Conservation (phyloP, 352 stramenopile genomes). For the Phytophthora pini region DNA sequence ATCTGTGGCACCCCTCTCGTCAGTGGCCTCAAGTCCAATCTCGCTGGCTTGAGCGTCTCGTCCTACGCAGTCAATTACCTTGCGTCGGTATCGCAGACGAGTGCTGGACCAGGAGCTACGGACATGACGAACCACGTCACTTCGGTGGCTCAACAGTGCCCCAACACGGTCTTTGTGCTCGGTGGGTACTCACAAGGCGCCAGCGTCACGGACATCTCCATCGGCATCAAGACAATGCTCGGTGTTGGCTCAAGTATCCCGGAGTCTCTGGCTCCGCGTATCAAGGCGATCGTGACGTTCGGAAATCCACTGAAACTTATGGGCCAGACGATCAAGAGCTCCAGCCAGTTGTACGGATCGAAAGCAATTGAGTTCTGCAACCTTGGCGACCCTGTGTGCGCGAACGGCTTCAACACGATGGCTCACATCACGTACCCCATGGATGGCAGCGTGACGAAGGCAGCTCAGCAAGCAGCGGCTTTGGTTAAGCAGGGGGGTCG, state of each 20-base stretch:
- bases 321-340: constrained; percentile 28
- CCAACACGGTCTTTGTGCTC: constrained; percentile 31
- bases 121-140: constrained; percentile 40
- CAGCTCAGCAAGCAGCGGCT: constrained; percentile 17
- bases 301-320: constrained; percentile 35
- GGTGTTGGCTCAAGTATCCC: constrained; percentile 23
- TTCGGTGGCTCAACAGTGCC: constrained; percentile 23
- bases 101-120: constrained; percentile 30
- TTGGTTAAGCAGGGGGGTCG: constrained; percentile 15
- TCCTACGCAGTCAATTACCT: constrained; percentile 38
- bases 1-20: constrained; percentile 30
- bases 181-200: constrained; percentile 40
- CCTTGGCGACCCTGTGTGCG: constrained; percentile 31
- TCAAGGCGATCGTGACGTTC: constrained; percentile 42
- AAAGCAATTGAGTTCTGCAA: constrained; percentile 38
- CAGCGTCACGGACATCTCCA: constrained; percentile 37
- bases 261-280: constrained; percentile 25
- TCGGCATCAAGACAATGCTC: constrained; percentile 34
- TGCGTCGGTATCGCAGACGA: constrained; percentile 25
- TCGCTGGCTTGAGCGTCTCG: constrained; percentile 28
- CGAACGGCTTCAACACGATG: constrained; percentile 31
- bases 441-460: constrained; percentile 31
- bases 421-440: constrained; percentile 33
- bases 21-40: constrained; percentile 12
- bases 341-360: constrained; percentile 28